phyloP scores from a whole-genome alignment of 306 rosid genomes.

The Vigna nakashimae region DNA sequence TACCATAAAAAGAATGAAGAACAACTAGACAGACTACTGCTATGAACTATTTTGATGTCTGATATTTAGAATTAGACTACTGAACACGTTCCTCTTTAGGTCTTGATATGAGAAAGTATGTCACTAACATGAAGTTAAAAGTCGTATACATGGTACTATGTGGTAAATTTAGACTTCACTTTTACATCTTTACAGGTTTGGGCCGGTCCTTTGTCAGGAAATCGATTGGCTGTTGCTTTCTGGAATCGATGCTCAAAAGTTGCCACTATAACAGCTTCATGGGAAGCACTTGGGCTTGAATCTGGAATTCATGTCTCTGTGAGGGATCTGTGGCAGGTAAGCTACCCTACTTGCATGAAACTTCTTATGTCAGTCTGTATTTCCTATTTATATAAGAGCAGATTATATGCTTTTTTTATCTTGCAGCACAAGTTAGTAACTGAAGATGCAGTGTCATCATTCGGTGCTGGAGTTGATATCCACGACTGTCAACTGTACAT shows the following conservation, averaged over 20 bases:
- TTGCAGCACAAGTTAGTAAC: conserved; percentile 74
- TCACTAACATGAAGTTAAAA: not conserved
- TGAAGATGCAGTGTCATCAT: conserved; percentile 65
- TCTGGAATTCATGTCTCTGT: conserved; percentile 65
- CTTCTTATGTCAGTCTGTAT: conserved; percentile 5
- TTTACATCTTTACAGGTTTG: conserved; percentile 67
- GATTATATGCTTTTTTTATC: conserved; percentile 36
- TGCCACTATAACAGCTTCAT: conserved; percentile 62
- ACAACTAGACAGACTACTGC: not conserved
- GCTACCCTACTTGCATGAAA: conserved; percentile 35
- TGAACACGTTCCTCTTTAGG: not conserved
- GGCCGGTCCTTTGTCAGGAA: conserved; percentile 91
- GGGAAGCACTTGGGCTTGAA: conserved; percentile 77
- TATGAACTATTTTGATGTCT: conserved; percentile 21
- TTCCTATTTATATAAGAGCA: not conserved
- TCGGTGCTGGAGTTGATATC: conserved; percentile 65
- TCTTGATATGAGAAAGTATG: not conserved
- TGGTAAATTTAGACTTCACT: conserved; percentile 21
- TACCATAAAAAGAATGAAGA: conserved; percentile 8
- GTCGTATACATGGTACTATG: not conserved
- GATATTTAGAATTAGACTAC: conserved; percentile 3
- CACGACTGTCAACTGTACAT: conserved; percentile 68
- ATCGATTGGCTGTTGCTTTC: conserved; percentile 70
- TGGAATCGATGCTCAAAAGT: conserved; percentile 87
- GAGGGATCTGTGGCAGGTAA: conserved; percentile 93